A percentile compares a stretch with the other conserved stretches of the same genome.
Evolutionary conservation across 192 early-diverging fungal species (phyloP).

Genomic region (Gryganskiella cystojenkinii): DNA sequence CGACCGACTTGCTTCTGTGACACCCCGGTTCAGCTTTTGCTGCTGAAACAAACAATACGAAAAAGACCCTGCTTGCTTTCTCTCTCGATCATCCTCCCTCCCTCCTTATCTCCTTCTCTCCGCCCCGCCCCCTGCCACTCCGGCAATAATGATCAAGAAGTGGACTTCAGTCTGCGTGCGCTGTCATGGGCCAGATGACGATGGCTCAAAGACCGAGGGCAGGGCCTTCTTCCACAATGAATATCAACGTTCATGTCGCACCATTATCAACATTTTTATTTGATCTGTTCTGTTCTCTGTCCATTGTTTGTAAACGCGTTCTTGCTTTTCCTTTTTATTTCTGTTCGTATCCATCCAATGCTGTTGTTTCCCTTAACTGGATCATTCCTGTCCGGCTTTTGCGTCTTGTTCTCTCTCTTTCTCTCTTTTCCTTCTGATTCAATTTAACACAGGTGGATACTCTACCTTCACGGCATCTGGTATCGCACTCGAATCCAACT

Average conservation of each 20-base stretch:
- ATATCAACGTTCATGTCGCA: conserved; percentile 43
- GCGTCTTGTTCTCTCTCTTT: conserved; percentile 8
- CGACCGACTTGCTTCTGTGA: no score
- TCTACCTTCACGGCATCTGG: conserved; percentile 51
- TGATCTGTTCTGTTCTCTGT: background rate
- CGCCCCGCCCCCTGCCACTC: background rate
- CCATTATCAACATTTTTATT: background rate
- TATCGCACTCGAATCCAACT: conserved; percentile 33
- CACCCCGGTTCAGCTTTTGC: no score
- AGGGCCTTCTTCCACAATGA: conserved; percentile 53
- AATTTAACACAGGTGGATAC: conserved; percentile 43
- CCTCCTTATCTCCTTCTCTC: no score
- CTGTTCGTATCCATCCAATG: background rate
- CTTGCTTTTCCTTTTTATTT: background rate
- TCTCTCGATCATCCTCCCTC: background rate
- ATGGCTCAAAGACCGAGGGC: conserved; percentile 50
- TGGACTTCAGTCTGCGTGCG: conserved; percentile 52
- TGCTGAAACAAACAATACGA: no score
- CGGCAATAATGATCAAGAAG: conserved; percentile 39
- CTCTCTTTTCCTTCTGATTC: conserved; percentile 10
- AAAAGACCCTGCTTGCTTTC: background rate
- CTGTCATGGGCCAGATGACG: conserved; percentile 45
- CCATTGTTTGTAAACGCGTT: no score
- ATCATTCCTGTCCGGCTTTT: background rate
- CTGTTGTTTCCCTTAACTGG: conserved; percentile 44